Base-by-base conservation (phyloP, 2,329 filamentous ascomycete species). In the Venturia asperata region DNA sequence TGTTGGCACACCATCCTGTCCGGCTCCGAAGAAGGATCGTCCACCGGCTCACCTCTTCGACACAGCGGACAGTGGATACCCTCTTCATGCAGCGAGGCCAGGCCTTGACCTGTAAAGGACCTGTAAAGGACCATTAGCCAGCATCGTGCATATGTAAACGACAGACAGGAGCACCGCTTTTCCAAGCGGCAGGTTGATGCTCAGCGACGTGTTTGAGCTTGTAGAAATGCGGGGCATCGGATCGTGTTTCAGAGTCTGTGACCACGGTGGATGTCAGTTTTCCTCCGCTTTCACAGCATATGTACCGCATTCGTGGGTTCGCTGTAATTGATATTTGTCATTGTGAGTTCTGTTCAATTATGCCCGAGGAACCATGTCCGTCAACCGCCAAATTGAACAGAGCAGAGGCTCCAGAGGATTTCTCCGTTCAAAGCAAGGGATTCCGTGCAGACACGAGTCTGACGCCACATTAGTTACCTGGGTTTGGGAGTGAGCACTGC, bases 221-320 rank as follows among this genome's bases (percentile, higher is more conserved):
- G 49, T 55, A 15, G 49, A 37, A 58, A 7, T 55, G 52, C 52
- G 52, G 52, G 52, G 52, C 52, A 58, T 58, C 52, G 52, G 27
- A 58, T 37, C 52, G 52, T 58, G 52, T 58, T 58, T 58, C 52
- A 58, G 30, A 34, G 30, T 37, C 30, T 58, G 52, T 58, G 30
- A 30, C 30, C 10, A 37, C 37, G n/a, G 30, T 37, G 37, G 30
- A 58, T 37, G 30, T 58, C 52, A 37, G 49, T 55, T 34, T 37
- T 58, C 13, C 27, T 34, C 52, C 27, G 30, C 17, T 58, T 1
- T 2, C 45, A 47, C 45, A 47, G 24, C 52, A 58, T 58, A 37
- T 19, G 1, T 30, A 27, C 30, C 49, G 49, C 49, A 58, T 11
- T n/a, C 30, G 52, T 37, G 27, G 52, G 30, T 37, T 58, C 17